These are phyloP conservation scores for Plantago coronopus DNA, from an alignment of 305 asterid species.

Conservation along the genomic window DNA sequence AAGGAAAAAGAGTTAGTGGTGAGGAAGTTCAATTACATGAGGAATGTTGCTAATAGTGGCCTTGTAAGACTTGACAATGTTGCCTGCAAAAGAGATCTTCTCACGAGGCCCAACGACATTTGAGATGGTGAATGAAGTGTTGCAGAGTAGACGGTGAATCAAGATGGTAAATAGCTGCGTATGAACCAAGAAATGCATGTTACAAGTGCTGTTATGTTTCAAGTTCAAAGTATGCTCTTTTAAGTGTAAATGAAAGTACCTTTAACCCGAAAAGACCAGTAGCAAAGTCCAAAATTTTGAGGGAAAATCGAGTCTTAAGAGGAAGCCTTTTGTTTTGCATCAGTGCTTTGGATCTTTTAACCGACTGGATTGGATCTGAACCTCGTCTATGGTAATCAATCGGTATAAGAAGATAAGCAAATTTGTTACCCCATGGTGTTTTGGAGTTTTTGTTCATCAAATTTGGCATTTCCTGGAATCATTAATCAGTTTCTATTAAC, in stretches of 20 bases:
- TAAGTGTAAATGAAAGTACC: slow-evolving; percentile 26
- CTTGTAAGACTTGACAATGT: slow-evolving; percentile 36
- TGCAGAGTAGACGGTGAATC: slow-evolving; percentile 42
- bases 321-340: slow-evolving; percentile 78
- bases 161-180: slow-evolving; percentile 32
- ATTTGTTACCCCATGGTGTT: slow-evolving; percentile 61
- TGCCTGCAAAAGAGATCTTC: slow-evolving; percentile 36
- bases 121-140: slow-evolving; percentile 50
- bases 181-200: slow-evolving; percentile 4
- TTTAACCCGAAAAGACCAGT: slow-evolving; percentile 54
- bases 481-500: background rate
- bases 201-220: background rate
- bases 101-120: slow-evolving; percentile 52
- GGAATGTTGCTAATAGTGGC: slow-evolving; percentile 46
- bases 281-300: slow-evolving; percentile 35
- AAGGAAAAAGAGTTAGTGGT: background rate
- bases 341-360: slow-evolving; percentile 56
- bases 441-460: slow-evolving; percentile 25
- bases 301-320: slow-evolving; percentile 54
- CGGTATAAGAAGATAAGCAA: slow-evolving; percentile 67
- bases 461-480: slow-evolving; percentile 43
- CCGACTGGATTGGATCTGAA: slow-evolving; percentile 47
- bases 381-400: slow-evolving; percentile 33
- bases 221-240: background rate
- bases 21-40: slow-evolving; percentile 38